Conservation (phyloP, 2,329 filamentous ascomycete genomes). For the Diaporthe amygdali region DNA sequence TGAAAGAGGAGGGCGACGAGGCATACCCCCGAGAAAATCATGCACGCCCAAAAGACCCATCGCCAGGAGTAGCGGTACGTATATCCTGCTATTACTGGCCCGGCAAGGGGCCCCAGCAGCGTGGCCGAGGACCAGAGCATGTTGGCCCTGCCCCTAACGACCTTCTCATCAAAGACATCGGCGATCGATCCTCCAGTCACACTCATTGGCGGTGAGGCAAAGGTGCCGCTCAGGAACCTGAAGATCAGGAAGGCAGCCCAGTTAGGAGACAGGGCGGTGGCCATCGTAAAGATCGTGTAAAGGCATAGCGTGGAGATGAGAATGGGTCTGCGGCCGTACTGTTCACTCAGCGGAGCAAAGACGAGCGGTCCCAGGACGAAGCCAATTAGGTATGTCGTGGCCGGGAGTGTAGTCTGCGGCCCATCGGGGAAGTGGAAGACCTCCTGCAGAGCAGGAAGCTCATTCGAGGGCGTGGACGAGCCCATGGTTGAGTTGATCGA, state of each 20-base stretch:
- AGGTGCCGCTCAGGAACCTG: conserved; percentile 30
- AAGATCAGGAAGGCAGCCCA: conserved; percentile 31
- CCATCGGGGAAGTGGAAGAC: conserved; percentile 29
- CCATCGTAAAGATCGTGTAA: conserved; percentile 30
- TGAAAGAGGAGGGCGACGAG: conserved; percentile 23
- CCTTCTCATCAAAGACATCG: conserved; percentile 30
- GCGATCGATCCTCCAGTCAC: conserved; percentile 34
- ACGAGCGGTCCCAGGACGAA: conserved; percentile 33
- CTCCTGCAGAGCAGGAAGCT: conserved; percentile 26
- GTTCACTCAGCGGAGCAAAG: conserved; percentile 33
- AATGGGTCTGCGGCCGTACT: conserved; percentile 29
- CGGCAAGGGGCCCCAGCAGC: conserved; percentile 32
- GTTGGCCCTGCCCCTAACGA: conserved; percentile 30
- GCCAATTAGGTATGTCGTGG: conserved; percentile 32
- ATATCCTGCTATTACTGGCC: conserved; percentile 32
- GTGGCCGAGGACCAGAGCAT: conserved; percentile 32
- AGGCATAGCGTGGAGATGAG: conserved; percentile 25
- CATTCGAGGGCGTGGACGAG: conserved; percentile 32
- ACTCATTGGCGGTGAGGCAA: conserved; percentile 33
- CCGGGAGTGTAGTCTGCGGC: conserved; percentile 30
- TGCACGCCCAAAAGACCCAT: conserved; percentile 33
- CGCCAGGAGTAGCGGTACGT: conserved; percentile 29
- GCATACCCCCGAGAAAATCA: conserved; percentile 29
- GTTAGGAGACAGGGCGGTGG: conserved; percentile 25
- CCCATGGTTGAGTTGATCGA: conserved; percentile 32